A percentile compares a stretch with the other conserved stretches of the same genome.
Conservation (phyloP, 768 basidiomycete species). For the Dacryopinax spathularia region DNA sequence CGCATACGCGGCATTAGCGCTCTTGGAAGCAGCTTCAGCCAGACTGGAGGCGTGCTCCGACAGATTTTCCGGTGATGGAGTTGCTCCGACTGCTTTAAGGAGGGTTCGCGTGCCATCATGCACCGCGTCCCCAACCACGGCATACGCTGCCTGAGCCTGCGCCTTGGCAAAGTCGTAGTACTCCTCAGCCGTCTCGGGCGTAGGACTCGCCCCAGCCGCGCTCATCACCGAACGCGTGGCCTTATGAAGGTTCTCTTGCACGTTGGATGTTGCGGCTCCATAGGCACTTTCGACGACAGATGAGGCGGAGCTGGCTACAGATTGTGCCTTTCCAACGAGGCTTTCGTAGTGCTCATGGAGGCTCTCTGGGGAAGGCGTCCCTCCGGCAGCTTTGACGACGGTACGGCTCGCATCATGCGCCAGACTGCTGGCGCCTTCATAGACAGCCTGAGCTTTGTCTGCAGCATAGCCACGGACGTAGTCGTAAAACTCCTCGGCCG, state of each 20-base stretch:
- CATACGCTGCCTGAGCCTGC: background rate
- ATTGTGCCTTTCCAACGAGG: too few relatives aligned
- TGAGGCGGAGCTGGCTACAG: background rate
- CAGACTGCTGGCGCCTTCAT: too few relatives aligned
- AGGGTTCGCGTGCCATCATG: conserved; percentile 3
- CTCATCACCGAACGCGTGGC: background rate
- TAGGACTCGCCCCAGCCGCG: background rate
- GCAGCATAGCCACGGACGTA: too few relatives aligned
- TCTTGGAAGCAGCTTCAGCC: background rate
- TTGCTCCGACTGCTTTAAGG: conserved; percentile 16
- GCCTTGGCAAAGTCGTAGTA: background rate
- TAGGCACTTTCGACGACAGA: background rate
- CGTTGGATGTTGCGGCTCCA: background rate
- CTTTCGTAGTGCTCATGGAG: too few relatives aligned
- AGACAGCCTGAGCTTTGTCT: too few relatives aligned
- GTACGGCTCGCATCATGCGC: too few relatives aligned
- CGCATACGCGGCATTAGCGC: background rate
- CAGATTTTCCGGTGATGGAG: conserved; percentile 16
- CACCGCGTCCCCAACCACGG: background rate
- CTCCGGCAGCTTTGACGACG: too few relatives aligned
- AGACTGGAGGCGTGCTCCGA: conserved; percentile 14
- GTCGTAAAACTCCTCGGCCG: background rate
- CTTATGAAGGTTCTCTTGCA: background rate
- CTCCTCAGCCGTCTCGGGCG: background rate
- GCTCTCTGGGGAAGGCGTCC: too few relatives aligned